Base-by-base conservation (phyloP, 495 filamentous ascomycete genomes). In the Entonaema liquescens region DNA sequence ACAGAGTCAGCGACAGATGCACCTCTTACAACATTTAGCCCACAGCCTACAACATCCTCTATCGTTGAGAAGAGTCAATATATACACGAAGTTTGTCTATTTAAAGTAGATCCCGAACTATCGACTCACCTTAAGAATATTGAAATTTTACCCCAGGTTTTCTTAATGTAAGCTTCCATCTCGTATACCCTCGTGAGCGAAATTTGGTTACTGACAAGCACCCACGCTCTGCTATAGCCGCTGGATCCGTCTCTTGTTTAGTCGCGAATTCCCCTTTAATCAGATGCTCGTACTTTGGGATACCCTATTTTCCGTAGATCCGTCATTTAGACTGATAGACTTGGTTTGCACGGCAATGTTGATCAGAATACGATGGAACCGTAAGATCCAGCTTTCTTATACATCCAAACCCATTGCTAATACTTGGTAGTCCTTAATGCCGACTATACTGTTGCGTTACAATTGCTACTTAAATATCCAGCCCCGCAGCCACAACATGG, bases 141-240 rank as follows among this genome's bases (percentile, higher is more conserved):
- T 38, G 94, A 98, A 55, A 89, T 99, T 67, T 79, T 98, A n/a
- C 96, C 95, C 2, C 95, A 99, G 69, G 91, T 99, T 50, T 99
- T 98, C 76, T 80, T 99, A 33, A 97, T 98, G 91, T 95, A 78
- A 81, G 89, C 81, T 8, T 0, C 17, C n/a, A 7, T 9, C 63
- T n/a, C 35, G 19, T 55, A 1, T 13, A 2, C 12, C 4, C 15
- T 53, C 29, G 7, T 53, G 6, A 29, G 1, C 17, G 25, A 7
- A 17, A 17, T 19, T 36, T 6, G 15, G 2, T 23, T 26, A 4
- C n/a, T 61, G 7, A 66, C 15, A 17, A 5, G n/a, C 15, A 25
- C 63, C 67, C 57, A 73, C 68, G 59, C 73, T 61, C 33, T n/a
- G 7, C 25, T 5, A 26, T 35, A 96, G 93, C 70, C 93, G 95